Percentiles rank a stretch among this genome's conserved stretches.
Evolutionary conservation across 2,329 filamentous ascomycete genomes (phyloP).

Genomic region (Hansfordia pulvinata): DNA sequence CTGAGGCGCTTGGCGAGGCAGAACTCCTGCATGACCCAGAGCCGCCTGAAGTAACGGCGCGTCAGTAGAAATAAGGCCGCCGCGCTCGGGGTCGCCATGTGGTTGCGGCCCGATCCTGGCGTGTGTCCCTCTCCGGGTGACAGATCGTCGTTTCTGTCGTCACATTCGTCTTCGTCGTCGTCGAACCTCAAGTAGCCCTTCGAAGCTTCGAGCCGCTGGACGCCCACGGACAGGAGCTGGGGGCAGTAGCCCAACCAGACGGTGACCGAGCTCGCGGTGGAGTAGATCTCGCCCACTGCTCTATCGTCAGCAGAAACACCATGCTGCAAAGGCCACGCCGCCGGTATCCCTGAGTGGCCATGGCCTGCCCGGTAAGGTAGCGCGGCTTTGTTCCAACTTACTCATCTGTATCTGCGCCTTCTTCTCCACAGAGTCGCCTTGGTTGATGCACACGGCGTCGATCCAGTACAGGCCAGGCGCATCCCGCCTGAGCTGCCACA

Average conservation of each 20-base stretch:
- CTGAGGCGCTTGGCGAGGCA: constrained; percentile 2
- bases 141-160: too few species aligned
- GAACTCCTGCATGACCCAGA: constrained; percentile 5
- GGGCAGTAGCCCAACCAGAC: constrained; percentile 3
- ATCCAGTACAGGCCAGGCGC: constrained; percentile 5
- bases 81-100: constrained; percentile 4
- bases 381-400: too few species aligned
- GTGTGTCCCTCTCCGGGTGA: too few species aligned
- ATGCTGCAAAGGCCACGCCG: too few species aligned
- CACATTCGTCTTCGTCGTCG: too few species aligned
- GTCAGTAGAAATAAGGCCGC: constrained; percentile 2
- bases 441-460: constrained; percentile 6
- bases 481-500: constrained; percentile 2
- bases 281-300: constrained; percentile 4
- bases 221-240: too few species aligned
- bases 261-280: constrained; percentile 1
- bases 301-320: too few species aligned
- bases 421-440: constrained; percentile 3
- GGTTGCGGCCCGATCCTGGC: too few species aligned
- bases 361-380: too few species aligned
- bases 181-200: too few species aligned
- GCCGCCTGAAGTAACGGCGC: constrained; percentile 4
- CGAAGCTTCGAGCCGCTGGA: too few species aligned
- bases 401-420: constrained; percentile 4
- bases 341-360: too few species aligned